Conservation (phyloP, 768 basidiomycete species). For the Coprinopsis strossmayeri region DNA sequence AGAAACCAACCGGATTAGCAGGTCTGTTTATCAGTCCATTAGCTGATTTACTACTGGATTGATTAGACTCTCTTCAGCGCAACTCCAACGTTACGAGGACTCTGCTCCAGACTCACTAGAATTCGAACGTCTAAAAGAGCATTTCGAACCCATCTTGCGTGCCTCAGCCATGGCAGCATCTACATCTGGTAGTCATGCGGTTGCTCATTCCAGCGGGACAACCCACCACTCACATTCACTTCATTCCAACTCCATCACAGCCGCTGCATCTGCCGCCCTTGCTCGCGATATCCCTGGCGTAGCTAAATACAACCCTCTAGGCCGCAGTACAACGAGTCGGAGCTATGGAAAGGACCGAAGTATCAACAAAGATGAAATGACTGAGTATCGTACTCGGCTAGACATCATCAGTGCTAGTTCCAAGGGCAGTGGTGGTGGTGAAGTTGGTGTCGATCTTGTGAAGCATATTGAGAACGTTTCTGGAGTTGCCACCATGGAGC, state of each 20-base stretch:
- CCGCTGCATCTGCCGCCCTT: constrained; percentile 84
- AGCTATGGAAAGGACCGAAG: constrained; percentile 44
- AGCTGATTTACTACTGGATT: too few relatives aligned
- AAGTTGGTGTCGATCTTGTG: constrained; percentile 67
- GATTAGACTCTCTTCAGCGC: constrained; percentile 59
- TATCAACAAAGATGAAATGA: constrained; percentile 69
- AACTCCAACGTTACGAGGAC: constrained; percentile 87
- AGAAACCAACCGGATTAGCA: constrained; percentile 94
- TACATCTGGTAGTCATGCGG: constrained; percentile 37
- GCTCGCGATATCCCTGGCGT: constrained; percentile 84
- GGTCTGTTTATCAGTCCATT: too few relatives aligned
- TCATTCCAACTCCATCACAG: constrained; percentile 78
- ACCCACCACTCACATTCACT: constrained; percentile 61
- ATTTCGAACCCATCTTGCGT: constrained; percentile 93
- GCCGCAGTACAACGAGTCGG: constrained; percentile 37
- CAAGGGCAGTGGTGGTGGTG: constrained; percentile 53
- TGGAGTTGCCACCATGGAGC: constrained; percentile 66
- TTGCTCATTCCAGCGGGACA: constrained; percentile 39
- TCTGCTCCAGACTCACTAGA: constrained; percentile 79
- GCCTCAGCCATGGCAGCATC: constrained; percentile 71
- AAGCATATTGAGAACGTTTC: constrained; percentile 52
- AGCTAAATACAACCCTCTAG: constrained; percentile 65
- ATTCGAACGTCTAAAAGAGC: constrained; percentile 92
- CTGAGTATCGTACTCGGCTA: constrained; percentile 67
- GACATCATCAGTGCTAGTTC: constrained; percentile 53